Conservation (phyloP, 768 basidiomycete species). For the Candolleomyces eurysporus region DNA sequence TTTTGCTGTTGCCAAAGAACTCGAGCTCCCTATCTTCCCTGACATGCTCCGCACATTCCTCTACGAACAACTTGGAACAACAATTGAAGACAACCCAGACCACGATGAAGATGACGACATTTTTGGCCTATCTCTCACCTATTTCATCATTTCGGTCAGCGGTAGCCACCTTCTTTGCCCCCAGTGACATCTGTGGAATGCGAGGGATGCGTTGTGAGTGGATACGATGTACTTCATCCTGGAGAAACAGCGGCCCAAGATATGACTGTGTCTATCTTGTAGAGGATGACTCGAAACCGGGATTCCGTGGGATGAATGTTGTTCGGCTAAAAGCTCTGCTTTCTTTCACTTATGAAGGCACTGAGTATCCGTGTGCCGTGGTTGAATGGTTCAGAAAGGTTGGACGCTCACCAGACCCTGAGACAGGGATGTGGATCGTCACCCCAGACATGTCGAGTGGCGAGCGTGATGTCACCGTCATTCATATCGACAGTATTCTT, state of each 20-base stretch:
- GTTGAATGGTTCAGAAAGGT: slow-evolving; percentile 25
- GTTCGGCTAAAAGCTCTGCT: slow-evolving; percentile 27
- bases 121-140: neutral
- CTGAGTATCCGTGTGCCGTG: slow-evolving; percentile 24
- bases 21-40: neutral
- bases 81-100: neutral
- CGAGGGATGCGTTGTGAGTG: neutral
- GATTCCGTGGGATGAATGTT: slow-evolving; percentile 24
- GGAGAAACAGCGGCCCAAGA: neutral
- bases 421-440: slow-evolving; percentile 35
- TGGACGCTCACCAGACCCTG: slow-evolving; percentile 18
- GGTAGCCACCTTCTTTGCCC: neutral
- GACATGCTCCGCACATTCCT: neutral
- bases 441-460: slow-evolving; percentile 22
- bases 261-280: slow-evolving; percentile 2
- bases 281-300: neutral
- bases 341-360: slow-evolving; percentile 18
- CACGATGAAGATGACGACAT: neutral
- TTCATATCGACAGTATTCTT: slow-evolving; percentile 28
- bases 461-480: slow-evolving; percentile 16
- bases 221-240: neutral
- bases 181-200: neutral
- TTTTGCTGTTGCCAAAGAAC: slow-evolving; percentile 16
- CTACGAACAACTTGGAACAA: slow-evolving; percentile 1
- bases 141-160: neutral